Conservation (phyloP, 1,284 basidiomycete genomes). For the Ustilago bromivora region DNA sequence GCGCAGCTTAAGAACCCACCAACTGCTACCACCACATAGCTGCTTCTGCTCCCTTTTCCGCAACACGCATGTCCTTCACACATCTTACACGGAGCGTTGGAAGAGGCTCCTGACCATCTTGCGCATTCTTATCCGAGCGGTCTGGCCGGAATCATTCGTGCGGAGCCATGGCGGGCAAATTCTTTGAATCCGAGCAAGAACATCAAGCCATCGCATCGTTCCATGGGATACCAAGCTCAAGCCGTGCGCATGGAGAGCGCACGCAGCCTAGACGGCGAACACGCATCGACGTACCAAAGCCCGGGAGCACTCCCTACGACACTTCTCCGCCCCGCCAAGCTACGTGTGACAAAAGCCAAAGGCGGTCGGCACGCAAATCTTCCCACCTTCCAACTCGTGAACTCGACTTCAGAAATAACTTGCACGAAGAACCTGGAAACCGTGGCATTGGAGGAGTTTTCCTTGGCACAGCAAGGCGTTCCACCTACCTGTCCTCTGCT, state of each 20-base stretch:
- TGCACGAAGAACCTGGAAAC: neutral
- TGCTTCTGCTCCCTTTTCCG: neutral
- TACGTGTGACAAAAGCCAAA: neutral
- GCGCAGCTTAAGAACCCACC: neutral
- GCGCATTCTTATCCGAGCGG: neutral
- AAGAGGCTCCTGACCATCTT: neutral
- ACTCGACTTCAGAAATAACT: neutral
- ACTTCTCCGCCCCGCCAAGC: neutral
- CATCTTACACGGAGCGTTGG: neutral
- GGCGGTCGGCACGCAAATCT: neutral
- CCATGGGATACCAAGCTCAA: conserved; percentile 15
- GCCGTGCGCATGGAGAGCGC: neutral
- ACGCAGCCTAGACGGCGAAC: neutral
- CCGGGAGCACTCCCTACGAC: conserved; percentile 7
- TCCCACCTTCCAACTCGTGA: neutral
- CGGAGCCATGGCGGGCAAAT: conserved; percentile 17
- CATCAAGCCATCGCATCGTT: neutral
- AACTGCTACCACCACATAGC: neutral
- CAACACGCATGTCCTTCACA: neutral
- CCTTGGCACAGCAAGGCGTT: too few species aligned
- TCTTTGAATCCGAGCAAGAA: conserved; percentile 1
- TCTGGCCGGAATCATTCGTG: neutral
- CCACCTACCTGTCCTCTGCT: too few species aligned
- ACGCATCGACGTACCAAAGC: conserved; percentile 15
- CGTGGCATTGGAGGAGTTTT: too few species aligned